Evolutionary conservation across 768 basidiomycete genomes (phyloP).

Genomic region (Dacryopinax spathularia): DNA sequence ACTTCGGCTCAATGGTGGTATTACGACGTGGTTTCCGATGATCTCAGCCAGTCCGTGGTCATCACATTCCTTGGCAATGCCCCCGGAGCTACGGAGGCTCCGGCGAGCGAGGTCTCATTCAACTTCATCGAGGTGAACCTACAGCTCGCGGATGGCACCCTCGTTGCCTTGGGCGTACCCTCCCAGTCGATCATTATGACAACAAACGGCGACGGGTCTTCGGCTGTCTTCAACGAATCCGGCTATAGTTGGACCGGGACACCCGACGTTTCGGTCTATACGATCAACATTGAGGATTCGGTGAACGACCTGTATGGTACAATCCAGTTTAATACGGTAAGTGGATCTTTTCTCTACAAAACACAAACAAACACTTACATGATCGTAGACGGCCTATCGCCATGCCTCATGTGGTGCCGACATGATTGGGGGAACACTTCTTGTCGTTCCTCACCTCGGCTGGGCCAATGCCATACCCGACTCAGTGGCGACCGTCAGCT

Average conservation of each 20-base stretch:
- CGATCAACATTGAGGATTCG: background rate
- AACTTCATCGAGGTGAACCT: background rate
- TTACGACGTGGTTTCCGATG: background rate
- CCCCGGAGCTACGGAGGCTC: background rate
- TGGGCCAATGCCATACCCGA: no score
- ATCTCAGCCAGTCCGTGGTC: background rate
- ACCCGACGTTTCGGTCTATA: background rate
- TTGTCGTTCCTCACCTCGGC: background rate
- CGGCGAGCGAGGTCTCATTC: background rate
- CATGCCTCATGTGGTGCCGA: background rate
- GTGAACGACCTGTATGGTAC: background rate
- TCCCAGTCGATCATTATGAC: background rate
- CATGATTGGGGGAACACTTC: background rate
- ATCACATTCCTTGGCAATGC: background rate
- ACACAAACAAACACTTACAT: background rate
- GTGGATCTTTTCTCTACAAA: background rate
- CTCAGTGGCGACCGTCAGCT: no score
- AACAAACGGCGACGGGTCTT: background rate
- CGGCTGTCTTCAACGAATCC: background rate
- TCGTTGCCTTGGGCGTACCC: background rate
- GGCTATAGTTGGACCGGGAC: background rate
- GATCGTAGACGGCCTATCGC: background rate
- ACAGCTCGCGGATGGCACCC: background rate
- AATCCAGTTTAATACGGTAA: background rate
- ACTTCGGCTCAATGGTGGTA: background rate